A percentile compares a stretch with the other conserved stretches of the same genome.
Conservation (phyloP, 2,329 filamentous ascomycete species). For the Sporothrix sp. region DNA sequence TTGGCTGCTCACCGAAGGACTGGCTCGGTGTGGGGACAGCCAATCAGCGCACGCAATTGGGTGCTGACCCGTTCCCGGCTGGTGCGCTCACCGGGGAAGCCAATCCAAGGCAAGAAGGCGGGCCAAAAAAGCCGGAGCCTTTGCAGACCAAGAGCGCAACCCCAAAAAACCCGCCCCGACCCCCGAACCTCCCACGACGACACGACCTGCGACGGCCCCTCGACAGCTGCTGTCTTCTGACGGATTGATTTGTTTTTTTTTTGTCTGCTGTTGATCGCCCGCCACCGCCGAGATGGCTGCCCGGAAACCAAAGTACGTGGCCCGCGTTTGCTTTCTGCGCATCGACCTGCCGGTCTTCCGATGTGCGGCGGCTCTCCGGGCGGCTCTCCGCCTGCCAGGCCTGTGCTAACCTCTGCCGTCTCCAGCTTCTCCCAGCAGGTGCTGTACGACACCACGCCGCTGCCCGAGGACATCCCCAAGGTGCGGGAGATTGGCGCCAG, state of each 20-base stretch:
- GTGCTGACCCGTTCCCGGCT: constrained; percentile 17
- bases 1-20: constrained; percentile 13
- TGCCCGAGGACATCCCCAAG: constrained; percentile 82
- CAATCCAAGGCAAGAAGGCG: constrained; percentile 4
- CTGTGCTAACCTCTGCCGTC: neutral
- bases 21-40: constrained; percentile 7
- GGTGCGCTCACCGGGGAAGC: constrained; percentile 1
- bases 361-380: neutral
- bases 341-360: too few species aligned
- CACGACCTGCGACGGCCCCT: constrained; percentile 6
- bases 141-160: neutral
- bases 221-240: neutral
- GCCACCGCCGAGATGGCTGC: constrained; percentile 39
- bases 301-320: constrained; percentile 49
- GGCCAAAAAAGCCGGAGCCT: constrained; percentile 15
- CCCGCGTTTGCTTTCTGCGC: too few species aligned
- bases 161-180: constrained; percentile 11
- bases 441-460: constrained; percentile 91
- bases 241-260: neutral
- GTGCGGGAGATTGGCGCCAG: constrained; percentile 90
- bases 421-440: constrained; percentile 85
- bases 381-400: neutral
- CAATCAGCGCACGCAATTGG: constrained; percentile 19
- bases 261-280: neutral
- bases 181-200: constrained; percentile 13